Evolutionary conservation across 2,329 filamentous ascomycete species (phyloP), one percentile per base, ranked within the genome.

Genomic region (Magnaporthiopsis incrustans): DNA sequence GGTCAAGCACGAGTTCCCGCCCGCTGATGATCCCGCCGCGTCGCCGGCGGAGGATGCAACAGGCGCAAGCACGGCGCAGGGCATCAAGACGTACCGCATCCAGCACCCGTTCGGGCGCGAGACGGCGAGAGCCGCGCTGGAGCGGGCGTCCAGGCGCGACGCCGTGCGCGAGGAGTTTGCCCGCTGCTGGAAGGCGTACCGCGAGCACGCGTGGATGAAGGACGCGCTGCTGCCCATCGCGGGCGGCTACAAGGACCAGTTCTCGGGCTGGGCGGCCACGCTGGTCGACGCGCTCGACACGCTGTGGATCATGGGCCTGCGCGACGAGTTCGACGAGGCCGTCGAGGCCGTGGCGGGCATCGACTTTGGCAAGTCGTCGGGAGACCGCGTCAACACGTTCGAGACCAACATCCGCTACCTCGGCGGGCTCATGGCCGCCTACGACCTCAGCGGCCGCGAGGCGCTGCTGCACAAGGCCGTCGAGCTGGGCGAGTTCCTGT

Each of bases 211-310:
- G 1, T 86, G 82, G 82, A 73, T 78, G 26, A 76, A 78, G 67
- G 84, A 86, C 65, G 82, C 86, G 73, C 75, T 86, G 57, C 74
- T 76, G 66, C 84, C 83, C n/a, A 71, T 84, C 38, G 77, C 79
- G 11, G 77, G 78, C 62, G 73, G 72, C 57, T 80, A 76, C 59
- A 78, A 74, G 65, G 79, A 82, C 65, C 75, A 72, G 1, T 82
- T 85, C 68, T 79, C 78, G 14, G 81, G 81, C 57, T 87, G 85
- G 78, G 81, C 78, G 26, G 85, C 84, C 1, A 85, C 85, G 57
- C 71, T 87, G 57, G 80, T 87, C 53, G 85, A 88, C 71, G 77
- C 81, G 0, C 71, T 82, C 63, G 82, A 85, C 67, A 82, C 81
- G 4, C 71, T 85, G 14, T 83, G 81, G 81, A 82, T 85, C 60